phyloP scores from a whole-genome alignment of 805 yeast species.

The Kodamaea leandrae region DNA sequence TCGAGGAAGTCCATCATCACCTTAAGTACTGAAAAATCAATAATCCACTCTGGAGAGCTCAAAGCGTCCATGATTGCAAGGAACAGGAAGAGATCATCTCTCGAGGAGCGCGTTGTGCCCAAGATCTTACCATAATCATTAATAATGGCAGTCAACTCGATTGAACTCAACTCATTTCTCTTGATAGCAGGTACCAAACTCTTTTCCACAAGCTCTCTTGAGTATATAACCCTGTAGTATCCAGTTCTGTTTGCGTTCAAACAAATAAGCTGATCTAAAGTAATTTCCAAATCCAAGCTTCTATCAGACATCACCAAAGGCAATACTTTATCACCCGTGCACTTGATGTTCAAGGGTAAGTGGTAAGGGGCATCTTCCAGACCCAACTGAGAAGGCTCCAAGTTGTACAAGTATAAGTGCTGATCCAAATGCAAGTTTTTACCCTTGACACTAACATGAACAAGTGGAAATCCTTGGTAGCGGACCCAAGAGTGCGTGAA shows the following conservation, averaged over 20 bases:
- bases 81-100: slow-evolving; percentile 30
- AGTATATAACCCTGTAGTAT: slow-evolving; percentile 12
- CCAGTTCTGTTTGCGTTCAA: slow-evolving; percentile 38
- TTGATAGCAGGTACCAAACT: slow-evolving; percentile 11
- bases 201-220: slow-evolving; percentile 9
- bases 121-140: slow-evolving; percentile 40
- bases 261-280: slow-evolving; percentile 33
- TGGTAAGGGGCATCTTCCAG: slow-evolving; percentile 61
- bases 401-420: slow-evolving; percentile 32
- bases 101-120: slow-evolving; percentile 21
- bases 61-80: slow-evolving; percentile 15
- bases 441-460: slow-evolving; percentile 33
- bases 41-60: slow-evolving; percentile 1
- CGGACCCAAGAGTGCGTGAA: slow-evolving; percentile 62
- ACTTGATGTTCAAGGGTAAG: slow-evolving; percentile 45
- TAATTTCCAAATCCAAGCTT: slow-evolving; percentile 16
- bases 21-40: slow-evolving; percentile 33
- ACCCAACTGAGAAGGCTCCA: slow-evolving; percentile 22
- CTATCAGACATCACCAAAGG: slow-evolving; percentile 36
- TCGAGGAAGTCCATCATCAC: slow-evolving; percentile 35
- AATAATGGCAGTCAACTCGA: slow-evolving; percentile 37
- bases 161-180: slow-evolving; percentile 17
- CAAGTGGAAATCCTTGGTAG: slow-evolving; percentile 57
- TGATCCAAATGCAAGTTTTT: slow-evolving; percentile 28
- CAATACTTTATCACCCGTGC: slow-evolving; percentile 29